Percentiles rank a stretch among this genome's conserved stretches.
These are phyloP conservation scores for Trichosporon inkin DNA, from an alignment of 1,284 basidiomycete species.

Conservation along the genomic window DNA sequence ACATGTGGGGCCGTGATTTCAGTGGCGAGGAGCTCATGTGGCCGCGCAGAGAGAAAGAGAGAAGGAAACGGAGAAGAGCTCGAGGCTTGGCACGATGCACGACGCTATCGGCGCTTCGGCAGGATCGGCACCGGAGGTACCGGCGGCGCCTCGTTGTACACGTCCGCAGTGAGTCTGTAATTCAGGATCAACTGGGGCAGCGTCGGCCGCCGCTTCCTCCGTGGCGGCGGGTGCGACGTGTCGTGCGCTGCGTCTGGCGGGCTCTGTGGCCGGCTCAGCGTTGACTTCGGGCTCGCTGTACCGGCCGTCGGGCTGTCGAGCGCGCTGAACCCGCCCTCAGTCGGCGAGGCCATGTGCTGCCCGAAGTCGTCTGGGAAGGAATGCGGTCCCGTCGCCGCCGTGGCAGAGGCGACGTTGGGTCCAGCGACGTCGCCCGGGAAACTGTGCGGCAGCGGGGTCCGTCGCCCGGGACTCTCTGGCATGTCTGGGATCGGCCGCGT, in stretches of 20 bases:
- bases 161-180: slow-evolving; percentile 1
- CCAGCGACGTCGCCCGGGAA: too few species aligned
- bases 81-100: too few species aligned
- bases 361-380: neutral
- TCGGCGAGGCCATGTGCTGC: neutral
- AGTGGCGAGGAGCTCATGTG: too few species aligned
- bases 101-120: neutral
- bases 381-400: neutral
- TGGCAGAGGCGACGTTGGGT: neutral
- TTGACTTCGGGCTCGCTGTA: neutral
- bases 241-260: neutral
- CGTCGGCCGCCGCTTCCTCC: slow-evolving; percentile 18
- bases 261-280: neutral
- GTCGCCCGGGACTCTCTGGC: neutral
- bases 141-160: slow-evolving; percentile 15
- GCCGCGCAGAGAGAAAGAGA: too few species aligned
- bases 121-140: slow-evolving; percentile 12
- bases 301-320: too few species aligned
- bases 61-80: too few species aligned
- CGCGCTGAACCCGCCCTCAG: slow-evolving; percentile 3
- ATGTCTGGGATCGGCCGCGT: neutral
- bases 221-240: neutral
- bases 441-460: neutral
- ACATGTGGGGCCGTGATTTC: too few species aligned
- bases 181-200: slow-evolving; percentile 11